Conservation (phyloP, 805 yeast species). For the Teunomyces panamensis region DNA sequence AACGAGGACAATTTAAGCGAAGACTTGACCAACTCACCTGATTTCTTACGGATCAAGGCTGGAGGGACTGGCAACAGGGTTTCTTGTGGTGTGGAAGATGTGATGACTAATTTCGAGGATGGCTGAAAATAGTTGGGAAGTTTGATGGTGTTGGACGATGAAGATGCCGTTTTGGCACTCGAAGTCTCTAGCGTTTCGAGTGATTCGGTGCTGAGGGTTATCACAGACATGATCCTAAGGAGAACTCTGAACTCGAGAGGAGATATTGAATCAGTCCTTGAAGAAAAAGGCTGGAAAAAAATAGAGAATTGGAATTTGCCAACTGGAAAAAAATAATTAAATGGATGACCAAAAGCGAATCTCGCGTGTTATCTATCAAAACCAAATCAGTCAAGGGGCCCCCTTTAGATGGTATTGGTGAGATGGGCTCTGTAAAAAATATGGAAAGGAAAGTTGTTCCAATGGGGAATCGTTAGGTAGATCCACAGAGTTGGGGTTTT, state of each 20-base stretch:
- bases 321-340: background rate
- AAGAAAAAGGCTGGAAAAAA: background rate
- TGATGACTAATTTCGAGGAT: background rate
- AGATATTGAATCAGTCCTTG: background rate
- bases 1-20: constrained; percentile 21
- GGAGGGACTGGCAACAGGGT: constrained; percentile 4
- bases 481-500: background rate
- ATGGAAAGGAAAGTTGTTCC: background rate
- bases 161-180: background rate
- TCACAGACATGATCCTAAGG: background rate
- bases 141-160: constrained; percentile 11
- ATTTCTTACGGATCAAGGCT: constrained; percentile 13
- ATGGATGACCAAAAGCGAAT: background rate
- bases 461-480: background rate
- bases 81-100: background rate
- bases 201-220: constrained; percentile 9
- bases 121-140: constrained; percentile 7
- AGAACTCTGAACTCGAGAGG: background rate
- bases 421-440: background rate
- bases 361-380: background rate
- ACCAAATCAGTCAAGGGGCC: background rate
- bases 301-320: background rate
- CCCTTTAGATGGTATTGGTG: background rate
- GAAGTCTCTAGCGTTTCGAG: constrained; percentile 8
- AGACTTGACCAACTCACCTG: constrained; percentile 23